These are phyloP conservation scores for Psidium friedrichsthalianum DNA, from an alignment of 345 rosid species.

Conservation along the genomic window DNA sequence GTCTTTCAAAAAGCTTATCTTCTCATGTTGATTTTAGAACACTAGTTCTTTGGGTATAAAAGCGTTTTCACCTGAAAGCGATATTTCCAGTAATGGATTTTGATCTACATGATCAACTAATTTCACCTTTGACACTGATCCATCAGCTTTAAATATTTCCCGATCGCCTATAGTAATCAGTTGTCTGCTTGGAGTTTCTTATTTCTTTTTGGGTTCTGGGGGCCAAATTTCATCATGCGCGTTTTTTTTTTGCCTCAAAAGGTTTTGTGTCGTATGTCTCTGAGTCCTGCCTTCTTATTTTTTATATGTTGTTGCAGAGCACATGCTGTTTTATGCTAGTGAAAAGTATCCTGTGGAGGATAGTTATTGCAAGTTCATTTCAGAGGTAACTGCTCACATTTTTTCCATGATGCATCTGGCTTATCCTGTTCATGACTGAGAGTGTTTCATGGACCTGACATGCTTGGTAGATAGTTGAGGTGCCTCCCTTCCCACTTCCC, in stretches of 20 bases:
- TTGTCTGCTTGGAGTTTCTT: not conserved
- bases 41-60: not conserved
- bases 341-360: conserved; percentile 85
- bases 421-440: not conserved
- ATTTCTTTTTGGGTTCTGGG: not conserved
- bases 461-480: not conserved
- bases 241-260: not conserved
- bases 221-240: not conserved
- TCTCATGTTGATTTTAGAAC: not conserved
- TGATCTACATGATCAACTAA: not conserved
- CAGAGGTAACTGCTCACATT: conserved; percentile 36
- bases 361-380: conserved; percentile 71
- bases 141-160: not conserved
- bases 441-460: not conserved
- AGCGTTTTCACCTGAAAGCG: not conserved
- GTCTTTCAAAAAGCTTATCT: not conserved
- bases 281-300: not conserved
- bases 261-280: not conserved
- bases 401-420: not conserved
- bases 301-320: conserved; percentile 41
- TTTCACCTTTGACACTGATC: not conserved
- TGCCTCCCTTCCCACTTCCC: not conserved
- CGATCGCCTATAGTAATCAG: not conserved
- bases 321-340: conserved; percentile 92
- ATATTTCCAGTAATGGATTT: not conserved